These are phyloP conservation scores for Saccharomycopsis sp. DNA, from an alignment of 805 yeast genomes.

Conservation along the genomic window DNA sequence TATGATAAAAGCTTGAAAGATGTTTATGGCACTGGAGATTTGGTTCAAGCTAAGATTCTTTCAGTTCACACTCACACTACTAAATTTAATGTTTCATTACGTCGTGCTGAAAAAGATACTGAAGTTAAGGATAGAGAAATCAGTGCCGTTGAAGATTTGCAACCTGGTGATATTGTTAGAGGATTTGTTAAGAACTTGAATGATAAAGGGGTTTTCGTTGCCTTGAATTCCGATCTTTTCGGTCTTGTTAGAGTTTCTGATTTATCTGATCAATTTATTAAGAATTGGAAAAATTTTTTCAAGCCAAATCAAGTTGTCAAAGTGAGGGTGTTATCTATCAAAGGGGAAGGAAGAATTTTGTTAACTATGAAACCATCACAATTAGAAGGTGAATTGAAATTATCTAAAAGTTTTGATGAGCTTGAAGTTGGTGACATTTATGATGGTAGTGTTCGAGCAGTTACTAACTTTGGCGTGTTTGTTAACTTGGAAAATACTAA, in stretches of 20 bases:
- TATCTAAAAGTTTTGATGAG: conserved; percentile 57
- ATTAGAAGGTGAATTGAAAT: conserved; percentile 59
- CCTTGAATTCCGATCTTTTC: conserved; percentile 60
- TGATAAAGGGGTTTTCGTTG: conserved; percentile 70
- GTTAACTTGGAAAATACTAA: conserved; percentile 70
- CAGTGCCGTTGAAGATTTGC: conserved; percentile 43
- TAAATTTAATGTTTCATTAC: conserved; percentile 57
- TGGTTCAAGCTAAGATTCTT: conserved; percentile 49
- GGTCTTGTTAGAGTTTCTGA: conserved; percentile 80
- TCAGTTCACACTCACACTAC: conserved; percentile 32
- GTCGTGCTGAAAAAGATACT: conserved; percentile 32
- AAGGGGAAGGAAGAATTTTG: conserved; percentile 56
- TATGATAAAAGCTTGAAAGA: conserved; percentile 47
- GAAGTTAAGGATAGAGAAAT: conserved; percentile 45
- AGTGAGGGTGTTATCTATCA: conserved; percentile 64
- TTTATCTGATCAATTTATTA: conserved; percentile 71
- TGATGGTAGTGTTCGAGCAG: conserved; percentile 73
- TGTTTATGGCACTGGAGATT: conserved; percentile 43
- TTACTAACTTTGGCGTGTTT: conserved; percentile 87
- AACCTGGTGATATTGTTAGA: conserved; percentile 64
- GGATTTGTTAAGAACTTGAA: conserved; percentile 77
- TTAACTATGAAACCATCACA: conserved; percentile 78
- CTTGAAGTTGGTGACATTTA: conserved; percentile 60
- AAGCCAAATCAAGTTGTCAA: conserved; percentile 62
- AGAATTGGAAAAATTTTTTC: conserved; percentile 82